Evolutionary conservation across 2,329 filamentous ascomycete genomes (phyloP).

Genomic region (Geoglossum cookeanum): DNA sequence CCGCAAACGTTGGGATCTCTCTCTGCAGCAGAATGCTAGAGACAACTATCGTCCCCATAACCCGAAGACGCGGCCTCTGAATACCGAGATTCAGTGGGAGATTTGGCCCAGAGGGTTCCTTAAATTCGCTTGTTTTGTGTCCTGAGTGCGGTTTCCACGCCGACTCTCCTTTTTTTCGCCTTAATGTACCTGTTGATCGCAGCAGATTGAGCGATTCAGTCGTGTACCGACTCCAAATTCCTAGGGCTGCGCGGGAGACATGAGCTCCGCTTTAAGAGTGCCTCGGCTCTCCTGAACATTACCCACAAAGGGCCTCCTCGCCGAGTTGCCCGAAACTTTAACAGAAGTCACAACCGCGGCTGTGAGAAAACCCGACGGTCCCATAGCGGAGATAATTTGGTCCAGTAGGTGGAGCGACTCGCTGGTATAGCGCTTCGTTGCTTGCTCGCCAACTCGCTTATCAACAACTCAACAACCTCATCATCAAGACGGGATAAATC

Average conservation of each 20-base stretch:
- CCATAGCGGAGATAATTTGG: slow-evolving; percentile 13
- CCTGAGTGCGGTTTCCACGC: too few relatives aligned
- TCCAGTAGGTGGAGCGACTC: slow-evolving; percentile 16
- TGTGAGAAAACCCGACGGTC: not conserved
- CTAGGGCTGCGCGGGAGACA: slow-evolving; percentile 19
- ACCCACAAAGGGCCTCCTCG: slow-evolving; percentile 22
- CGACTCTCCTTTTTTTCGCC: too few relatives aligned
- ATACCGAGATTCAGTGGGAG: too few relatives aligned
- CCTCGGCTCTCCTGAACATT: slow-evolving; percentile 19
- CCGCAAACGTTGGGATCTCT: too few relatives aligned
- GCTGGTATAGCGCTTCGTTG: slow-evolving; percentile 23
- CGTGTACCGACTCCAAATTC: slow-evolving; percentile 11
- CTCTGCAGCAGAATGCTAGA: too few relatives aligned
- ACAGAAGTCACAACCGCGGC: not conserved
- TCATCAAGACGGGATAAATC: too few relatives aligned
- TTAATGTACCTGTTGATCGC: too few relatives aligned
- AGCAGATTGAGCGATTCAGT: slow-evolving; percentile 7
- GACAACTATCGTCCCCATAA: too few relatives aligned
- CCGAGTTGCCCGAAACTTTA: slow-evolving; percentile 17
- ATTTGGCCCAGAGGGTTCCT: too few relatives aligned
- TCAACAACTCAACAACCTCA: too few relatives aligned
- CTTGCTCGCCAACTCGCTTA: slow-evolving; percentile 16
- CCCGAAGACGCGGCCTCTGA: too few relatives aligned
- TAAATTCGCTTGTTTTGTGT: too few relatives aligned
- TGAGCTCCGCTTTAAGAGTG: slow-evolving; percentile 21